These are phyloP conservation scores for Claviceps sp. DNA, from an alignment of 2,329 filamentous ascomycete genomes.

Conservation along the genomic window DNA sequence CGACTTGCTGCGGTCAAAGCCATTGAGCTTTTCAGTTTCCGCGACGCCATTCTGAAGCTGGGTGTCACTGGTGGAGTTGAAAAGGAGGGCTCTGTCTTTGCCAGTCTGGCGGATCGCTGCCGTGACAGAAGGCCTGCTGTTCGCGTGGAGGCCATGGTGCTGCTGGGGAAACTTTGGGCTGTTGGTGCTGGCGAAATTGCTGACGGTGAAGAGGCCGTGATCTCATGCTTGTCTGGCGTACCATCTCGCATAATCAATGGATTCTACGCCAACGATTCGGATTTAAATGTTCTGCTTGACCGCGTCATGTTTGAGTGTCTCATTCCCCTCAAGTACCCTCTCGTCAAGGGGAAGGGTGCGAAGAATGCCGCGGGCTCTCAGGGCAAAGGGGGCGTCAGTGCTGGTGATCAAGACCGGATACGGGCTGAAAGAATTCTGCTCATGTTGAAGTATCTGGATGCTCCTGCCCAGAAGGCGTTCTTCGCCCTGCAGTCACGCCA, in stretches of 20 bases:
- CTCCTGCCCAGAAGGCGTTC: slow-evolving; percentile 71
- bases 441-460: slow-evolving; percentile 64
- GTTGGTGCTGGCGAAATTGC: slow-evolving; percentile 80
- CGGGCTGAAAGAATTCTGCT: slow-evolving; percentile 75
- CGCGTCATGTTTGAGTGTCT: slow-evolving; percentile 76
- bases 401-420: slow-evolving; percentile 59
- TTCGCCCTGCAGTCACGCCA: slow-evolving; percentile 75
- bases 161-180: slow-evolving; percentile 84
- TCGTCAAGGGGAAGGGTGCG: slow-evolving; percentile 42
- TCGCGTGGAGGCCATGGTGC: slow-evolving; percentile 72
- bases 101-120: slow-evolving; percentile 71
- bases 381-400: slow-evolving; percentile 24
- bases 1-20: slow-evolving; percentile 78
- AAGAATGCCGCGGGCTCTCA: slow-evolving; percentile 49
- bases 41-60: slow-evolving; percentile 69
- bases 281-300: slow-evolving; percentile 75
- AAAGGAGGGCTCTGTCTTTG: slow-evolving; percentile 65
- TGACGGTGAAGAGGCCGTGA: slow-evolving; percentile 64
- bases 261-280: slow-evolving; percentile 78
- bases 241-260: slow-evolving; percentile 77
- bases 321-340: slow-evolving; percentile 78
- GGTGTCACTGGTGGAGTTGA: slow-evolving; percentile 62
- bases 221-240: slow-evolving; percentile 62
- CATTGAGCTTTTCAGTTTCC: slow-evolving; percentile 67
- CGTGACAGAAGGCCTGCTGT: slow-evolving; percentile 75